Evolutionary conservation across 208 protist species (phyloP).

Genomic region (Balamuthia mandrillaris): DNA sequence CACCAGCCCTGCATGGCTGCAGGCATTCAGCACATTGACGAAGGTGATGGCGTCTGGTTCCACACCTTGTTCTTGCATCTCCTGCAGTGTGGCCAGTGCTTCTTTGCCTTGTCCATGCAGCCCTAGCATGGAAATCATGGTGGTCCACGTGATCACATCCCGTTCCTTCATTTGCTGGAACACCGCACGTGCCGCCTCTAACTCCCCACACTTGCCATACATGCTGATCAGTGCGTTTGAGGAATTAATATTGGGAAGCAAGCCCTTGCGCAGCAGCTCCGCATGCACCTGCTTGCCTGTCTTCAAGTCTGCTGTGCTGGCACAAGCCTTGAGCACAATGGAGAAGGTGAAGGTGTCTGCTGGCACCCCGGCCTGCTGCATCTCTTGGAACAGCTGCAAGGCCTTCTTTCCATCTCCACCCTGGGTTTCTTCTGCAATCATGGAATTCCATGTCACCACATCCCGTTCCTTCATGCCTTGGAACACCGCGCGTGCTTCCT

Average conservation of each 20-base stretch:
- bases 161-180: not conserved
- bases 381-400: too few relatives aligned
- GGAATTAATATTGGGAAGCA: too few relatives aligned
- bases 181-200: not conserved
- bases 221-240: not conserved
- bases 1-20: slow-evolving; percentile 35
- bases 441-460: too few relatives aligned
- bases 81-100: slow-evolving; percentile 7
- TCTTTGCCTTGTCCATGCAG: slow-evolving; percentile 17
- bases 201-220: not conserved
- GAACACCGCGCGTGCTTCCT: too few relatives aligned
- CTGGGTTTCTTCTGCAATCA: too few relatives aligned
- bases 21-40: slow-evolving; percentile 14
- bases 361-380: too few relatives aligned
- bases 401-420: too few relatives aligned
- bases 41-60: not conserved
- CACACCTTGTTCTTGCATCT: not conserved
- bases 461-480: too few relatives aligned
- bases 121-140: not conserved
- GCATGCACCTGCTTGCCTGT: not conserved
- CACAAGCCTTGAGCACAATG: too few relatives aligned
- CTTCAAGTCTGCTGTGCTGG: too few relatives aligned
- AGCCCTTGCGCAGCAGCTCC: too few relatives aligned
- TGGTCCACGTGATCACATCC: not conserved
- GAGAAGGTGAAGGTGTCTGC: too few relatives aligned